Evolutionary conservation across 2,329 filamentous ascomycete genomes (phyloP).

Genomic region (Ceratocystis smalleyi): DNA sequence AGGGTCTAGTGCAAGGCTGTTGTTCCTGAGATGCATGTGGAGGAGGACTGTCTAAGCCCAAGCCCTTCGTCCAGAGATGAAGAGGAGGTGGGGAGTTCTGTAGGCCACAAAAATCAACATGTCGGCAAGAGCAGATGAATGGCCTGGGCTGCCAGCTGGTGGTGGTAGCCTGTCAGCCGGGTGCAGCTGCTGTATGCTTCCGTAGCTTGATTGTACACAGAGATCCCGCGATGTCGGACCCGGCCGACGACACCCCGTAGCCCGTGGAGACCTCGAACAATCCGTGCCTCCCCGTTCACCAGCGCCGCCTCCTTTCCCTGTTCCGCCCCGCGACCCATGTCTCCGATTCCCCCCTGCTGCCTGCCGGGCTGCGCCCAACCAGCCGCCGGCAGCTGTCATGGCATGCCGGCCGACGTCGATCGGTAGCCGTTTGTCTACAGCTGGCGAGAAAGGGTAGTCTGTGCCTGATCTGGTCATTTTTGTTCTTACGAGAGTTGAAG

Average conservation of each 20-base stretch:
- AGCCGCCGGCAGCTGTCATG: conserved; percentile 4
- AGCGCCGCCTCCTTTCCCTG: background rate
- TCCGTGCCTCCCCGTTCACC: too few species aligned
- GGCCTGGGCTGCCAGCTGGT: background rate
- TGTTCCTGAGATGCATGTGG: background rate
- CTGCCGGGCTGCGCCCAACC: background rate
- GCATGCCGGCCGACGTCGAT: background rate
- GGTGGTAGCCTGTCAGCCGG: background rate
- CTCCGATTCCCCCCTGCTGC: background rate
- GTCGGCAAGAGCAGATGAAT: too few species aligned
- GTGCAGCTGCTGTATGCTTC: background rate
- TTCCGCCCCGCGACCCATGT: background rate
- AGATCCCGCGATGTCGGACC: too few species aligned
- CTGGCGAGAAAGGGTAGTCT: background rate
- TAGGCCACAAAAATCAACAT: background rate
- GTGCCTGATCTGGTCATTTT: background rate
- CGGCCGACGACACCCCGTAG: too few species aligned
- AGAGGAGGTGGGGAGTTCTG: background rate
- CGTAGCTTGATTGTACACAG: background rate
- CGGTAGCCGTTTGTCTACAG: background rate
- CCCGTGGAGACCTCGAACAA: too few species aligned
- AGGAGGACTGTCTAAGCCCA: background rate
- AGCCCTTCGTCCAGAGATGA: background rate
- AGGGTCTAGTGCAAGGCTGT: background rate
- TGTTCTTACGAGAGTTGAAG: background rate